A percentile compares a stretch with the other conserved stretches of the same genome.
These are phyloP conservation scores for Microbotryum intermedium DNA, from an alignment of 1,284 basidiomycete species.

Conservation along the genomic window DNA sequence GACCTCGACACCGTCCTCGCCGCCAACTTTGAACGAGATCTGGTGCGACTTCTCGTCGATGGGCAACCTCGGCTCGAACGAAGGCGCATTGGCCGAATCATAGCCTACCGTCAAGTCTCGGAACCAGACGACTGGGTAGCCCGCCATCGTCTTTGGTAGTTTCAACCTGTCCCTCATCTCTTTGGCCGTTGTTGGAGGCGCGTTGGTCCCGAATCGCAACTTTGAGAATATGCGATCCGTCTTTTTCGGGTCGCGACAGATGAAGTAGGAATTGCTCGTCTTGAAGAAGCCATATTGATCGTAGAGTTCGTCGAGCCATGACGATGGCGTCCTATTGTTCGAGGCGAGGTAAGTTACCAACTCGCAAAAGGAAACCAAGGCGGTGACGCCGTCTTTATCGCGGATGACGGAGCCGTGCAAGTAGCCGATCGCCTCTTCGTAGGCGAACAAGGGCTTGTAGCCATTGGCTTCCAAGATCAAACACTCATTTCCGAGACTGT, in stretches of 20 bases:
- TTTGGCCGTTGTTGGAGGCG: neutral
- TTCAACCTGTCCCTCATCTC: neutral
- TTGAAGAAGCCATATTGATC: conserved; percentile 44
- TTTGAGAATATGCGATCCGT: conserved; percentile 59
- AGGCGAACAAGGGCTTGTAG: conserved; percentile 67
- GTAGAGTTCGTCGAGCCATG: conserved; percentile 58
- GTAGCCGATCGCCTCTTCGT: conserved; percentile 77
- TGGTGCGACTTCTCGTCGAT: conserved; percentile 64
- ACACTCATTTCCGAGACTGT: conserved; percentile 60
- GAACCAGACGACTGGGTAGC: conserved; percentile 52
- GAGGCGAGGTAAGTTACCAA: conserved; percentile 49
- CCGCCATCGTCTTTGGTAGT: conserved; percentile 52
- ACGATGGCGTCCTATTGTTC: conserved; percentile 50
- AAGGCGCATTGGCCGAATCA: conserved; percentile 62
- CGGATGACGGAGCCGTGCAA: conserved; percentile 68
- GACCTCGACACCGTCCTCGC: conserved; percentile 47
- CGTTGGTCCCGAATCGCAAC: conserved; percentile 44
- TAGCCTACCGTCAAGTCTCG: conserved; percentile 57
- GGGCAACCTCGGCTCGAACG: conserved; percentile 54
- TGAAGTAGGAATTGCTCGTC: conserved; percentile 67
- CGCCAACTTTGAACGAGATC: conserved; percentile 54
- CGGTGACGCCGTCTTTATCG: conserved; percentile 64
- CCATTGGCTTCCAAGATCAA: conserved; percentile 55
- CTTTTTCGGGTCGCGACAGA: conserved; percentile 55
- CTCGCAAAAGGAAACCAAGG: conserved; percentile 56